Evolutionary conservation across 176 grass and related monocot genomes (phyloP).

Genomic region (Oryza nivara): DNA sequence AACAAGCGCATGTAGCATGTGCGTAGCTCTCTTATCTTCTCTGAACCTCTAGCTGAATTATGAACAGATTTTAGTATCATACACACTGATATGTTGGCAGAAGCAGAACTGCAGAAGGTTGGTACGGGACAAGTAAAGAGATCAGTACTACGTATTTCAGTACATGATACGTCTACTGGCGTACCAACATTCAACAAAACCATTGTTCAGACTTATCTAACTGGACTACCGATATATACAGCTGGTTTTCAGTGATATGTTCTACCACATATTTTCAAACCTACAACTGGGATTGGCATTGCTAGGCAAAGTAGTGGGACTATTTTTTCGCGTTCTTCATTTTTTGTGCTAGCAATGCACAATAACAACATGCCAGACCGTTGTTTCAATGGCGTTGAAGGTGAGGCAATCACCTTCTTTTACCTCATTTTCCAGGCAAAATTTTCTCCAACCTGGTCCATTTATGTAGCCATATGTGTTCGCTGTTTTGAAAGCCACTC

Average conservation of each 20-base stretch:
- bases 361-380: constrained; percentile 1
- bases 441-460: constrained; percentile 17
- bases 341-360: neutral
- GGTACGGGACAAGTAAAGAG: neutral
- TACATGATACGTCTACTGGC: neutral
- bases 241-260: neutral
- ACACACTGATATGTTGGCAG: neutral
- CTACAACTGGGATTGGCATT: neutral
- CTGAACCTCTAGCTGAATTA: constrained; percentile 12
- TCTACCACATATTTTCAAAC: neutral
- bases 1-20: constrained; percentile 41
- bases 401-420: constrained; percentile 24
- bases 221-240: neutral
- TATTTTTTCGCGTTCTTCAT: no score
- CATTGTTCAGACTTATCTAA: neutral
- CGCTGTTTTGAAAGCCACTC: neutral
- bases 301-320: constrained; percentile 14
- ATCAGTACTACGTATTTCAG: neutral
- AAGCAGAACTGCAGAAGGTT: neutral
- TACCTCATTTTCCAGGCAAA: constrained; percentile 42
- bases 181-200: constrained; percentile 1
- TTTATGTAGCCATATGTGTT: constrained; percentile 32
- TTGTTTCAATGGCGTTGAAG: constrained; percentile 31
- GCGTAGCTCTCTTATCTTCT: constrained; percentile 24
- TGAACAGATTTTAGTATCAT: neutral